These are phyloP conservation scores for Thamnidium elegans DNA, from an alignment of 192 early-diverging fungal species.

Conservation along the genomic window DNA sequence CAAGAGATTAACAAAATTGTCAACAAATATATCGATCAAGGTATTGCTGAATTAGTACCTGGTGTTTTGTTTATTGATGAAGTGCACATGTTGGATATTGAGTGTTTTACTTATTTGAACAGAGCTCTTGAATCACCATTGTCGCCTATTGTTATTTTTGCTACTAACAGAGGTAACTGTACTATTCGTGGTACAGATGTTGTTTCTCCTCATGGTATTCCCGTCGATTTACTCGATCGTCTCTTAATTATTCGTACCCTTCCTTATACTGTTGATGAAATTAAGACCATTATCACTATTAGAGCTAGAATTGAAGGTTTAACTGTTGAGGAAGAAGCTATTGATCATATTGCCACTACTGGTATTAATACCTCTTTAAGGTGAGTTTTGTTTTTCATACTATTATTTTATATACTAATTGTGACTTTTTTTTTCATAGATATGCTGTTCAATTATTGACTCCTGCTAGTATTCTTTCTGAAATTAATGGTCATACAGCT, in stretches of 20 bases:
- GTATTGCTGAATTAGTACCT: conserved; percentile 93
- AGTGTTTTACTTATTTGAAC: conserved; percentile 99
- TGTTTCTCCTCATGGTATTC: conserved; percentile 90
- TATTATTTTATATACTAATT: background rate
- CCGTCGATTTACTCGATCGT: conserved; percentile 93
- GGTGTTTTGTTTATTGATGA: conserved; percentile 99
- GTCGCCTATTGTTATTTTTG: conserved; percentile 96
- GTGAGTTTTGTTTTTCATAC: conserved; percentile 31
- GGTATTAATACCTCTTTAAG: conserved; percentile 89
- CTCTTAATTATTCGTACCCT: conserved; percentile 93
- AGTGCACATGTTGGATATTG: conserved; percentile 99
- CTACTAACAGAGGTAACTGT: conserved; percentile 73
- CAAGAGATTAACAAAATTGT: conserved; percentile 99
- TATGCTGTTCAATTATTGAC: conserved; percentile 95
- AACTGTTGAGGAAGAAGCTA: conserved; percentile 71
- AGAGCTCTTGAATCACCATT: conserved; percentile 94
- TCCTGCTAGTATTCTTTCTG: conserved; percentile 83
- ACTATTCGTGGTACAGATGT: conserved; percentile 66
- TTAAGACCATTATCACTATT: conserved; percentile 86
- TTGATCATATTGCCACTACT: conserved; percentile 75
- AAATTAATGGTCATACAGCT: conserved; percentile 79
- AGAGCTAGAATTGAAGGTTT: conserved; percentile 90
- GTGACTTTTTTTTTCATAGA: conserved; percentile 33
- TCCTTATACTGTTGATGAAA: conserved; percentile 91
- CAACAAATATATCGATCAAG: conserved; percentile 98